Evolutionary conservation across 2,329 filamentous ascomycete species (phyloP).

Genomic region (Diaporthe sp.): DNA sequence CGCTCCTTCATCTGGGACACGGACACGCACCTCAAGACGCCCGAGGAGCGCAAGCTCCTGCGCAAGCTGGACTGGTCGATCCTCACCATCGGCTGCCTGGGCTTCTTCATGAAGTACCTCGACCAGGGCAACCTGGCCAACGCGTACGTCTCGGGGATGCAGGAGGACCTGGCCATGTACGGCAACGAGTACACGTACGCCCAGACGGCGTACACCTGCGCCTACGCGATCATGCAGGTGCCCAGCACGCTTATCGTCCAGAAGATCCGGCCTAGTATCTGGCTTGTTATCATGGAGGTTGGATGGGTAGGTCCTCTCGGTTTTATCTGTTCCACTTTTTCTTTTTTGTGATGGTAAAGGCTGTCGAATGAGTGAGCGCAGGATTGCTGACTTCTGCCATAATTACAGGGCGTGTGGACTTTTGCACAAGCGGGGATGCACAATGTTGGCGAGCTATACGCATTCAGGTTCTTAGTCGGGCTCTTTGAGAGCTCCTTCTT

Average conservation of each 20-base stretch:
- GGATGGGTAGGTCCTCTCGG: slow-evolving; percentile 44
- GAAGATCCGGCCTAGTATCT: slow-evolving; percentile 49
- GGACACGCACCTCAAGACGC: slow-evolving; percentile 47
- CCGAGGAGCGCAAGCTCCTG: slow-evolving; percentile 46
- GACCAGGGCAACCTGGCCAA: slow-evolving; percentile 48
- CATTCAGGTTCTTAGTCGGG: slow-evolving; percentile 51
- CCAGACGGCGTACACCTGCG: slow-evolving; percentile 45
- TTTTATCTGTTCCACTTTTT: not conserved
- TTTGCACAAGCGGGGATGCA: slow-evolving; percentile 48
- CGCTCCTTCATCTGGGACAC: slow-evolving; percentile 50
- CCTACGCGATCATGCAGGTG: slow-evolving; percentile 50
- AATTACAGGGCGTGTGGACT: slow-evolving; percentile 44
- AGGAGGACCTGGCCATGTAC: slow-evolving; percentile 44
- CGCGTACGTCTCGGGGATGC: slow-evolving; percentile 47
- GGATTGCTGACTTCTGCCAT: not conserved
- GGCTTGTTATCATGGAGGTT: slow-evolving; percentile 50
- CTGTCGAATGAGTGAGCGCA: not conserved
- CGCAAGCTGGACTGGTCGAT: slow-evolving; percentile 48
- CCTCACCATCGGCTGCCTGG: slow-evolving; percentile 44
- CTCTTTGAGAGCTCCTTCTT: slow-evolving; percentile 51
- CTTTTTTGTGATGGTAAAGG: too few relatives aligned
- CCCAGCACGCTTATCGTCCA: slow-evolving; percentile 51
- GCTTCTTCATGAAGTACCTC: slow-evolving; percentile 48
- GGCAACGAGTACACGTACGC: slow-evolving; percentile 47
- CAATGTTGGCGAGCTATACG: slow-evolving; percentile 48